Conservation (phyloP, 139 green algal species). For the Closterium sp. region DNA sequence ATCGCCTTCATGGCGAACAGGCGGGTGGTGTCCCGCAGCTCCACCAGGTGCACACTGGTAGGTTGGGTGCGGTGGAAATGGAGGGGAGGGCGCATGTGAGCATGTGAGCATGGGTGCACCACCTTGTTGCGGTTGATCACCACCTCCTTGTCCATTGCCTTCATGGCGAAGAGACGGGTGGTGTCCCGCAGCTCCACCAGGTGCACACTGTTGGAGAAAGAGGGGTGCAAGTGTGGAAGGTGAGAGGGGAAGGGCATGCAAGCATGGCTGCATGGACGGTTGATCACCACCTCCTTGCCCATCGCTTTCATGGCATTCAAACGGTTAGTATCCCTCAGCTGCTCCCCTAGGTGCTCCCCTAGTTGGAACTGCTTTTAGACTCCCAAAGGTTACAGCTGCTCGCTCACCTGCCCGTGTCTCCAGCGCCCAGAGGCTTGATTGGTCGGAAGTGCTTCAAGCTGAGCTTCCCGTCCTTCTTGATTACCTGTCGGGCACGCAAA, state of each 20-base stretch:
- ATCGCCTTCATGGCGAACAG: constrained; percentile 66
- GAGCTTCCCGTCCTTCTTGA: constrained; percentile 62
- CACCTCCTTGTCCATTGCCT: constrained; percentile 89
- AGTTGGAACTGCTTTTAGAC: not conserved
- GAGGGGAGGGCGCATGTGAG: not conserved
- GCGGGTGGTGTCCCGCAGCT: constrained; percentile 60
- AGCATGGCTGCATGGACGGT: constrained; percentile 55
- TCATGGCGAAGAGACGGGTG: constrained; percentile 56
- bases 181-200: constrained; percentile 77
- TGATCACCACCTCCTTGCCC: constrained; percentile 95
- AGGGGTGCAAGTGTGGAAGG: not conserved
- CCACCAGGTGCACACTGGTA: constrained; percentile 64
- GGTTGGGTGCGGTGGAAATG: not conserved
- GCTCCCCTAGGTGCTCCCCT: constrained; percentile 66
- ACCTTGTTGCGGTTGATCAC: constrained; percentile 97
- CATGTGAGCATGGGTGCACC: not conserved
- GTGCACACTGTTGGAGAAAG: constrained; percentile 75
- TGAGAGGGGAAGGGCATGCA: not conserved
- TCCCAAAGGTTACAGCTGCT: not conserved
- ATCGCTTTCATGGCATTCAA: constrained; percentile 65
- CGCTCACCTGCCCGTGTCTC: constrained; percentile 39
- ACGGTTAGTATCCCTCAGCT: constrained; percentile 60
- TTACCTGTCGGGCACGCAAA: no score
- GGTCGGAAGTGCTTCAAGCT: constrained; percentile 80
- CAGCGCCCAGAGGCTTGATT: constrained; percentile 80